Evolutionary conservation across 805 yeast genomes (phyloP).

Genomic region (Sugiyamaella floridensis): DNA sequence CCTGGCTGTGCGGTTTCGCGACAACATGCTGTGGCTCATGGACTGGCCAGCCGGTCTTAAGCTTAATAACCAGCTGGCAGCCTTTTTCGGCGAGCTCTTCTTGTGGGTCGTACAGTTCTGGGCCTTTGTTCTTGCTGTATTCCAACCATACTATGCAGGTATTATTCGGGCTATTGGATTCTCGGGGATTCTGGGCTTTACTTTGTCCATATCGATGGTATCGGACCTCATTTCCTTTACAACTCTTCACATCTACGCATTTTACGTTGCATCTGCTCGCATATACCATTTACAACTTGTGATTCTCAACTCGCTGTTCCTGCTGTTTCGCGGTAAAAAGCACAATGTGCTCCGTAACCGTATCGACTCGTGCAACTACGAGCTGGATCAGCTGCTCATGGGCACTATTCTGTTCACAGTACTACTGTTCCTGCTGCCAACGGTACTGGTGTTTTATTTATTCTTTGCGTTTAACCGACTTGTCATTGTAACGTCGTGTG

Average conservation of each 20-base stretch:
- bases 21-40: constrained; percentile 65
- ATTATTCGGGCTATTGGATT: constrained; percentile 32
- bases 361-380: constrained; percentile 78
- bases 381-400: constrained; percentile 74
- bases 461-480: constrained; percentile 61
- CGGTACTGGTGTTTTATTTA: constrained; percentile 76
- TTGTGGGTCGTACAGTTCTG: constrained; percentile 79
- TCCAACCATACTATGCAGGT: constrained; percentile 29
- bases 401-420: constrained; percentile 87
- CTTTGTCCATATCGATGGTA: constrained; percentile 59
- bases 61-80: constrained; percentile 76
- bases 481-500: constrained; percentile 41
- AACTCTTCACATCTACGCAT: constrained; percentile 67
- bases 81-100: constrained; percentile 78
- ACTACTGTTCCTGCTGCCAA: constrained; percentile 71
- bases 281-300: constrained; percentile 70
- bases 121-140: constrained; percentile 26
- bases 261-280: constrained; percentile 72
- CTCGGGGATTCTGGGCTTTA: constrained; percentile 51
- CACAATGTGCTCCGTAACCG: constrained; percentile 77
- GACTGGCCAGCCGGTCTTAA: constrained; percentile 92
- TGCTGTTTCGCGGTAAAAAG: constrained; percentile 83
- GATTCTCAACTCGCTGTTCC: constrained; percentile 64
- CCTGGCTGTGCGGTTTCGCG: constrained; percentile 41
- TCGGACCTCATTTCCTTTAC: constrained; percentile 59